Conservation (phyloP, 2,329 filamentous ascomycete species). For the Claviceps sp. region DNA sequence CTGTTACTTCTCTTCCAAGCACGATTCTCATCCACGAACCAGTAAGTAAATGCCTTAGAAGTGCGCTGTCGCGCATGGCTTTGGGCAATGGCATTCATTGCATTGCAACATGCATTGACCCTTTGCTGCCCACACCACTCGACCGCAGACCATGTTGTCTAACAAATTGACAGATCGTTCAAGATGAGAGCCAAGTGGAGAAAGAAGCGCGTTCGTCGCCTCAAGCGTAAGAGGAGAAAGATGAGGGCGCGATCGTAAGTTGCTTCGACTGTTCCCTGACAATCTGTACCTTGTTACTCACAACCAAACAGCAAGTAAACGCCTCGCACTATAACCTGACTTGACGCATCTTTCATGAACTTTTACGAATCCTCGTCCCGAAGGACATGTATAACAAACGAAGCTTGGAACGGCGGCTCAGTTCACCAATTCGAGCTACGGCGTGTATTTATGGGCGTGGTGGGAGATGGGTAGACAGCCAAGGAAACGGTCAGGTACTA, state of each 20-base stretch:
- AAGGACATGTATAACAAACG: slow-evolving; percentile 12
- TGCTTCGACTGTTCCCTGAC: not conserved
- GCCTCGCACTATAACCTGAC: slow-evolving; percentile 45
- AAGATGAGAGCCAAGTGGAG: slow-evolving; percentile 96
- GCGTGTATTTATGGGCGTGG: slow-evolving; percentile 14
- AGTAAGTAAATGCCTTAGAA: slow-evolving; percentile 16
- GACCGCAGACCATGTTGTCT: not conserved
- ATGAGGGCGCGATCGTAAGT: slow-evolving; percentile 93
- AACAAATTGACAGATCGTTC: slow-evolving; percentile 23
- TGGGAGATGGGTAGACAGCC: slow-evolving; percentile 19
- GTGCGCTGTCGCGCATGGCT: not conserved
- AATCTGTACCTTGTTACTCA: slow-evolving; percentile 17
- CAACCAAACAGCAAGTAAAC: slow-evolving; percentile 49
- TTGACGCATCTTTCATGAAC: slow-evolving; percentile 31
- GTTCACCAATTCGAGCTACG: slow-evolving; percentile 7
- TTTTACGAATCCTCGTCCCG: slow-evolving; percentile 20
- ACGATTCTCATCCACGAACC: slow-evolving; percentile 33
- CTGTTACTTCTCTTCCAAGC: slow-evolving; percentile 28
- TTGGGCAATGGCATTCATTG: not conserved
- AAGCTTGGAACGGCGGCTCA: slow-evolving; percentile 11
- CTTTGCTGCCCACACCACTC: not conserved
- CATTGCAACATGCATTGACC: not conserved
- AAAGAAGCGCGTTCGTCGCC: slow-evolving; percentile 98
- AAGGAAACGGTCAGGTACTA: slow-evolving; percentile 20
- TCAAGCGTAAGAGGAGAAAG: slow-evolving; percentile 99